These are phyloP conservation scores for Penicillium pulvis DNA, from an alignment of 495 filamentous ascomycete species.

Conservation along the genomic window DNA sequence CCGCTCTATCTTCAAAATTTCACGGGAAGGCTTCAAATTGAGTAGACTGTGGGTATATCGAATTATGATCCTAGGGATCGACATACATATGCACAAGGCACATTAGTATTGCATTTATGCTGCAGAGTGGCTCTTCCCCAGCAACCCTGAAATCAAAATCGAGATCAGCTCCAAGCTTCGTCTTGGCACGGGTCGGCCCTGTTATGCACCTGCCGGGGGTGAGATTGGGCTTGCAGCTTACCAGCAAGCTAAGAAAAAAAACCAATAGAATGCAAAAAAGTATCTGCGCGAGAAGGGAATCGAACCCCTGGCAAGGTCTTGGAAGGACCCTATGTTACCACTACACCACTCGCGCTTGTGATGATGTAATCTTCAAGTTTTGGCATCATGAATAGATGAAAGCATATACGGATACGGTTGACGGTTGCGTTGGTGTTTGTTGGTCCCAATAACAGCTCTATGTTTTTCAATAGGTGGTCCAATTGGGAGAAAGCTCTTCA, in stretches of 20 bases:
- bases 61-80: background rate
- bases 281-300: background rate
- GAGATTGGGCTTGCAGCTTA: too few relatives aligned
- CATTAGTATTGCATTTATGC: background rate
- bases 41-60: background rate
- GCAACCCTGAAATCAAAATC: background rate
- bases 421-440: too few relatives aligned
- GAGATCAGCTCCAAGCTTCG: conserved; percentile 6
- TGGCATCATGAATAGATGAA: too few relatives aligned
- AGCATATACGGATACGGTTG: too few relatives aligned
- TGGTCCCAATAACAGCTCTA: too few relatives aligned
- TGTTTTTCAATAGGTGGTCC: too few relatives aligned
- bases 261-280: background rate
- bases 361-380: background rate
- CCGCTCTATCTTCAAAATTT: background rate
- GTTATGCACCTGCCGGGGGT: background rate
- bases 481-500: too few relatives aligned
- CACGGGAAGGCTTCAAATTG: background rate
- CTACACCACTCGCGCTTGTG: background rate
- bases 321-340: background rate
- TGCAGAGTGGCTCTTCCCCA: background rate
- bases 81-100: background rate
- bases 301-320: background rate
- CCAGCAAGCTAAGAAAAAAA: background rate
- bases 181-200: conserved; percentile 12